Evolutionary conservation across 192 early-diverging fungal species (phyloP), one percentile per base, ranked within the genome.

Genomic region (Chytriomyces sp.): DNA sequence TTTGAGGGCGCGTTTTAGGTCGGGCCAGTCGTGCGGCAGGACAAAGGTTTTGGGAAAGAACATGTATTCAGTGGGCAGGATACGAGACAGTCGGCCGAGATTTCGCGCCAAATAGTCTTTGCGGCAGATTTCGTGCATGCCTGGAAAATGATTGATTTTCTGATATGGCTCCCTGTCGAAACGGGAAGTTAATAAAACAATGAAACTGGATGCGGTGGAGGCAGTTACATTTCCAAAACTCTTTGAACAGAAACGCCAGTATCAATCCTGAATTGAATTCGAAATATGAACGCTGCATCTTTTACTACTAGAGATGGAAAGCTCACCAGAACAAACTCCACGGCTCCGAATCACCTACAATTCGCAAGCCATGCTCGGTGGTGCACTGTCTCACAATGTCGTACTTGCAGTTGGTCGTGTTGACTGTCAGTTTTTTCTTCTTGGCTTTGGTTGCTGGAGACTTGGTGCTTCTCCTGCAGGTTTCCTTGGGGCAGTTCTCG

Each of bases 41-140:
- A 85, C 78, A 83, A 81, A 90, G 1, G 89, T 86, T 45, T 85
- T 83, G 4, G 89, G 89, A 50, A 84, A 87, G 64, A 90, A 90
- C 35, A 81, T 85, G 77, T 81, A 88, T 24, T 88, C 85, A 62
- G 83, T 85, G 2, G 89, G 89, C 43, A 89, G 84, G 18, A 81
- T 45, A 0, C 85, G 71, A 7, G 83, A 81, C 9, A 90, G 69
- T 11, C 83, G 79, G 7, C 63, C 66, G 5, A 90, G 79, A 53
- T 89, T 90, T 18, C 89, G 86, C 7, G 89, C 89, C 1, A 90
- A 79, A 26, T 83, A 53, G 64, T 88, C 85, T 67, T 90, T 90
- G 35, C 86, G 81, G 61, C 89, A 90, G 43, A 90, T 87, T 59
- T 89, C 86, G 61, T 90, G 86, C 89, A 90, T 90, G 6, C 88